Percentiles rank a stretch among this genome's conserved stretches.
Evolutionary conservation across 164 flowering plant species (phyloP).

Genomic region (Berberis vulgaris): DNA sequence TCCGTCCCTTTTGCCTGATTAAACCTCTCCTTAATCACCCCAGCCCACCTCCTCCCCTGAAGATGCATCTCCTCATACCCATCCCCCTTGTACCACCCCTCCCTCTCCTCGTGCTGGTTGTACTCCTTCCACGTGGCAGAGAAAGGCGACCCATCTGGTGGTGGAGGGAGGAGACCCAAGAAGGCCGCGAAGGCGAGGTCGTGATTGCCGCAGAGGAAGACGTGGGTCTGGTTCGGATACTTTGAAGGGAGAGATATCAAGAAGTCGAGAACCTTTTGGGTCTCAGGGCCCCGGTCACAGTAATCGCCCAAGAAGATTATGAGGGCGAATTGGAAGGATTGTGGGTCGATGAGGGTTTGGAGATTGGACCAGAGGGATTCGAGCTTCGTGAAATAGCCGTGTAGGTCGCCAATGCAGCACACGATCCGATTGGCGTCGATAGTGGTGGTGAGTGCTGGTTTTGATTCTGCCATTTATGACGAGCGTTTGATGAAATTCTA

Average conservation of each 20-base stretch:
- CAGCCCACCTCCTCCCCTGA: conserved; percentile 92
- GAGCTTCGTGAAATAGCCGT: conserved; percentile 77
- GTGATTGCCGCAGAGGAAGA: conserved; percentile 58
- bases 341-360: conserved; percentile 34
- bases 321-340: conserved; percentile 45
- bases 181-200: conserved; percentile 88
- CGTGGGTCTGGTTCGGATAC: conserved; percentile 60
- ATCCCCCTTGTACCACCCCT: conserved; percentile 79
- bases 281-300: conserved; percentile 87
- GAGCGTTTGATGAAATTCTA: not conserved
- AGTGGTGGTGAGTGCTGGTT: not conserved
- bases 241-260: conserved; percentile 46
- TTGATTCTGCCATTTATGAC: not conserved
- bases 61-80: conserved; percentile 80
- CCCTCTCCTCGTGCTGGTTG: conserved; percentile 59
- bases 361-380: conserved; percentile 74
- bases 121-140: conserved; percentile 72
- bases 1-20: conserved; percentile 45
- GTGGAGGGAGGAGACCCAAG: conserved; percentile 48
- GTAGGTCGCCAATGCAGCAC: conserved; percentile 86
- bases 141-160: conserved; percentile 34
- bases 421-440: not conserved
- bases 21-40: conserved; percentile 43
- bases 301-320: conserved; percentile 93
- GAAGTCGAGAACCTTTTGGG: conserved; percentile 59